Evolutionary conservation across 2,329 filamentous ascomycete species (phyloP), one percentile per base, ranked within the genome.

Genomic region (Hypoxylon sp.): DNA sequence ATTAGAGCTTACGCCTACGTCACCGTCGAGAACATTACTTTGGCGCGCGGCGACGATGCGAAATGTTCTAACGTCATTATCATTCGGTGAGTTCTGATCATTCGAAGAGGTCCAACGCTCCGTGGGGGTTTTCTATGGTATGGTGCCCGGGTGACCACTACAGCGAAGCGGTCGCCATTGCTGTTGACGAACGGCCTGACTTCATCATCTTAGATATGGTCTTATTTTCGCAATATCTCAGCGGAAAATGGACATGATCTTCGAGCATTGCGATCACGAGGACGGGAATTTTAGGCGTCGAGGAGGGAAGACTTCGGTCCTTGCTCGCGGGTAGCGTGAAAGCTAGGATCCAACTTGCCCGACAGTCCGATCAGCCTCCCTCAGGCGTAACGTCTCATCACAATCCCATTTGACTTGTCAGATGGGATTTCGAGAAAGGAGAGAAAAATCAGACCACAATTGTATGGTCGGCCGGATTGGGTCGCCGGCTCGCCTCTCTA

Each of bases 261-360:
- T 49, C 70, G 55, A 26, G 26, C 37, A 34, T 48, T 26, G 37
- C 28, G 54, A 57, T 72, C 70, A 72, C 70, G 71, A 59, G 71
- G 66, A 51, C 49, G 47, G 37, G 41, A 62, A 49, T 52, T 67
- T 67, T 63, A 69, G 55, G 62, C 56, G 65, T 62, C 49, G 39
- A 47, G 39, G 59, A 41, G 43, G 30, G 64, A 64, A 64, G 68
- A 67, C 67, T 59, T 47, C 52, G 53, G 53, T n/a, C 30, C 37
- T 48, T 55, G 56, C 56, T 59, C 43, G 59, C 51, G 39, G 49
- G 64, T 46, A 56, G 52, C 53, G 56, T 39, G 51, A 34, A 43
- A 56, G 52, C 53, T 58, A 46, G 51, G 37, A 44, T 52, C 52
- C 57, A 62, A 62, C 39, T 67, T 56, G 24, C 24, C 24, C 24